A percentile compares a stretch with the other conserved stretches of the same genome.
phyloP scores from a whole-genome alignment of 2,329 filamentous ascomycete genomes.

The Arthroderma sp. region DNA sequence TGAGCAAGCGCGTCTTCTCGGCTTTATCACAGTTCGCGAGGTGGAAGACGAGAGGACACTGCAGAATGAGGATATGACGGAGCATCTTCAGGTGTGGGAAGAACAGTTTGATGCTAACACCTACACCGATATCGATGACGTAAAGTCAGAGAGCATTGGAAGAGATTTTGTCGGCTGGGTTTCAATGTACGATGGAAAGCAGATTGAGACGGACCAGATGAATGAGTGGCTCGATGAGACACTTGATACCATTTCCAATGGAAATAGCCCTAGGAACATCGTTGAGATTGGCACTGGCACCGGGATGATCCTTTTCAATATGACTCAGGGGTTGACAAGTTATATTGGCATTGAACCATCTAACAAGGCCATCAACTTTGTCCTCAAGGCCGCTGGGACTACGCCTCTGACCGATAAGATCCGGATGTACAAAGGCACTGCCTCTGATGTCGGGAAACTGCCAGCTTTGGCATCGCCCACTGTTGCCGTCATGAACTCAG shows the following conservation, averaged over 20 bases:
- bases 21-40: neutral
- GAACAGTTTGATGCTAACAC: neutral
- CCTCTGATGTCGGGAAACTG: neutral
- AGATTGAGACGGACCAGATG: conserved; percentile 2
- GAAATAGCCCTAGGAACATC: neutral
- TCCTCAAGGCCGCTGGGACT: neutral
- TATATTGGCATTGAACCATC: conserved; percentile 9
- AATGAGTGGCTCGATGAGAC: conserved; percentile 10
- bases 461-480: neutral
- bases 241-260: neutral
- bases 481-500: conserved; percentile 7
- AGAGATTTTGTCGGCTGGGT: conserved; percentile 8
- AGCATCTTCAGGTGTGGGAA: neutral
- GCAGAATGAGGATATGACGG: neutral
- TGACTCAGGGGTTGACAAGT: neutral
- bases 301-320: conserved; percentile 10
- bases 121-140: neutral
- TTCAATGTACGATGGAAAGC: conserved; percentile 7
- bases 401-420: neutral
- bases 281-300: conserved; percentile 9
- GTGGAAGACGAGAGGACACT: neutral
- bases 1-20: neutral
- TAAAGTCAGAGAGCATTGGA: neutral
- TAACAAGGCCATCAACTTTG: neutral
- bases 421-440: neutral